Evolutionary conservation across 78 protist genomes (phyloP), one percentile per base, ranked within the genome.

Genomic region (Capsaspora owczarzaki): DNA sequence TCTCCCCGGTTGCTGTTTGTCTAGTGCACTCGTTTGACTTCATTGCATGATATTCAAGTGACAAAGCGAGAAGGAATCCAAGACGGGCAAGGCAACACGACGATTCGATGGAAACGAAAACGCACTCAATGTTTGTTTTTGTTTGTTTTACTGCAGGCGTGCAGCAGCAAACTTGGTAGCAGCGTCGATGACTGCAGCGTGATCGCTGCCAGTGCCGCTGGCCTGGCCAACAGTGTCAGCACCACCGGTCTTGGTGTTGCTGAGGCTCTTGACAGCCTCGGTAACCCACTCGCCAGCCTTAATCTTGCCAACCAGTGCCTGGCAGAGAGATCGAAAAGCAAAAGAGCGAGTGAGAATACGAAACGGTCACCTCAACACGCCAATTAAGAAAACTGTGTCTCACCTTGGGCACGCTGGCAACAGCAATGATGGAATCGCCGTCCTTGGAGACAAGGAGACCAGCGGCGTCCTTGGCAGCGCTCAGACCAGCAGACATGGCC

Each of bases 231-330:
- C 74, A 33, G 40, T 43, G 22, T 68, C 74, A 4, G 49, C 10
- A 29, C 74, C 74, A 2, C 74, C 74, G 1, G 49, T 47, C 66
- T 56, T 56, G 66, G 8, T 29, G 66, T 56, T 56, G 33, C 33
- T 25, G 27, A 16, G 74, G 40, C 40, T 23, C 27, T 23, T 47
- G 47, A 68, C 49, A 27, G 35, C 47, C 49, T 16, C 47, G 49
- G 35, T 35, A 47, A 68, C 29, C 74, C 74, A 68, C 31, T 68
- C 74, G 47, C 14, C 2, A 29, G 74, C 74, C 74, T 68, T 68
- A 47, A 68, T 22, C 74, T 68, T 68, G 47, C 12, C 74, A 5
- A 6, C 74, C 19, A 33, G 33, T 8, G 70, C 33, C 22, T 27
- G 40, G 53, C 53, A 47, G 14, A 47, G 14, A 14, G 53, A 47